Evolutionary conservation across 2,329 filamentous ascomycete species (phyloP).

Genomic region (Zarea fungicola): DNA sequence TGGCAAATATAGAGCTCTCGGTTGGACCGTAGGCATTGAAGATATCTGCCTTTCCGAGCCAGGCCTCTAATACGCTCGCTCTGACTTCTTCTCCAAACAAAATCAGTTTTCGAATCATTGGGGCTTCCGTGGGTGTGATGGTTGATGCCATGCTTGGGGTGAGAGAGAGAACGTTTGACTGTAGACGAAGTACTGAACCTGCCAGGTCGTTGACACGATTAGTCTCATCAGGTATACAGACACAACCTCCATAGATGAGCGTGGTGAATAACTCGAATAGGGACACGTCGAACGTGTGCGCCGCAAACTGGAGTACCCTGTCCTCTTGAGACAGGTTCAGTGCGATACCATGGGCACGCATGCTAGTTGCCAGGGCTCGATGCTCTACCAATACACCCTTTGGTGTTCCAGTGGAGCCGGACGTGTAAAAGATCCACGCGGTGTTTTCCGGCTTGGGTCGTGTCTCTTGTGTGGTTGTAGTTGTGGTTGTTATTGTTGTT

Average conservation of each 20-base stretch:
- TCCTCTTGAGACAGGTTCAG: conserved; percentile 21
- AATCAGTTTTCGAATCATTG: conserved; percentile 14
- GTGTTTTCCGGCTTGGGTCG: conserved; percentile 1
- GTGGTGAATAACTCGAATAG: conserved; percentile 14
- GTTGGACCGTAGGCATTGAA: conserved; percentile 38
- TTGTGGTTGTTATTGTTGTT: no score
- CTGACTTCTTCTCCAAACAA: conserved; percentile 26
- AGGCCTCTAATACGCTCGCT: conserved; percentile 19
- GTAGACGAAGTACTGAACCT: not conserved
- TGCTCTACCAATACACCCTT: conserved; percentile 13
- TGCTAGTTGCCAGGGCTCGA: not conserved
- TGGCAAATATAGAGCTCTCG: conserved; percentile 28
- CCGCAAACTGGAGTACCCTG: conserved; percentile 19
- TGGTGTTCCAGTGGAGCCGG: conserved; percentile 13
- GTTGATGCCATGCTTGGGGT: conserved; percentile 14
- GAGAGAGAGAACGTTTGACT: conserved; percentile 13
- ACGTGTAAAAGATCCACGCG: conserved; percentile 10
- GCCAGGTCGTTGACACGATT: conserved; percentile 16
- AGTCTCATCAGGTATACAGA: conserved; percentile 18
- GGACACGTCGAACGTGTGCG: conserved; percentile 18
- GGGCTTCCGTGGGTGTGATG: conserved; percentile 7
- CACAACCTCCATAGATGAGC: conserved; percentile 12
- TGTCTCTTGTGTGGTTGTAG: not conserved
- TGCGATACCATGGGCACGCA: not conserved
- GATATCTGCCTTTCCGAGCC: conserved; percentile 24